Percentiles rank a stretch among this genome's conserved stretches.
Evolutionary conservation across 306 rosid species (phyloP).

Genomic region (Corylus heterophylla): DNA sequence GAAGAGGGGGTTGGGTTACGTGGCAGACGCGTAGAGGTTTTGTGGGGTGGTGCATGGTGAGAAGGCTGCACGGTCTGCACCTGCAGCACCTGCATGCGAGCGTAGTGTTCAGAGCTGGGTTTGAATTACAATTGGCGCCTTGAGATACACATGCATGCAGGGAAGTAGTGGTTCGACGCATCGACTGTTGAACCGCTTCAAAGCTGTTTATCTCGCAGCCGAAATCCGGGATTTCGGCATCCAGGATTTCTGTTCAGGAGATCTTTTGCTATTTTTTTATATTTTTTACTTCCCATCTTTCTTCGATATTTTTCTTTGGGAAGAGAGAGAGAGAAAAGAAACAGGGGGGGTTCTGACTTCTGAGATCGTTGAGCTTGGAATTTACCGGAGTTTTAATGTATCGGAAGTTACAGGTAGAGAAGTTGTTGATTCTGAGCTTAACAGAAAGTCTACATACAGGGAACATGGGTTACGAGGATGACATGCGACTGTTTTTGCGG

Average conservation of each 20-base stretch:
- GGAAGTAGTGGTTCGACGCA: background rate
- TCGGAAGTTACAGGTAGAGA: too few relatives aligned
- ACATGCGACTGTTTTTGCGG: too few relatives aligned
- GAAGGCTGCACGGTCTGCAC: constrained; percentile 18
- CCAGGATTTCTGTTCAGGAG: background rate
- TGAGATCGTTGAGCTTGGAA: too few relatives aligned
- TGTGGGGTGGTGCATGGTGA: background rate
- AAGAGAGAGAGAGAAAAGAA: too few relatives aligned
- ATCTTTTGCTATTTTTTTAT: background rate
- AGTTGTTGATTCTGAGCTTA: too few relatives aligned
- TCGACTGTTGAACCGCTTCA: background rate
- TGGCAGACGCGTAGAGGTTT: background rate
- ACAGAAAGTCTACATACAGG: too few relatives aligned
- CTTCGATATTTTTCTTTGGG: background rate
- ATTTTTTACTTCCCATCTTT: background rate
- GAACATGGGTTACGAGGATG: too few relatives aligned
- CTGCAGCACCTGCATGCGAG: constrained; percentile 23
- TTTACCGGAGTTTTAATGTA: too few relatives aligned
- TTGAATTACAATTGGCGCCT: background rate
- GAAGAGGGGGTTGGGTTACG: too few relatives aligned
- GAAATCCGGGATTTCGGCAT: background rate
- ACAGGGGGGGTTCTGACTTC: too few relatives aligned
- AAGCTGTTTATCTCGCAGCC: background rate
- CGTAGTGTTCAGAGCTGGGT: constrained; percentile 18
- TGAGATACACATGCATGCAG: background rate